These are phyloP conservation scores for Yueomyces sp. DNA, from an alignment of 1,139 yeast genomes.

Conservation along the genomic window DNA sequence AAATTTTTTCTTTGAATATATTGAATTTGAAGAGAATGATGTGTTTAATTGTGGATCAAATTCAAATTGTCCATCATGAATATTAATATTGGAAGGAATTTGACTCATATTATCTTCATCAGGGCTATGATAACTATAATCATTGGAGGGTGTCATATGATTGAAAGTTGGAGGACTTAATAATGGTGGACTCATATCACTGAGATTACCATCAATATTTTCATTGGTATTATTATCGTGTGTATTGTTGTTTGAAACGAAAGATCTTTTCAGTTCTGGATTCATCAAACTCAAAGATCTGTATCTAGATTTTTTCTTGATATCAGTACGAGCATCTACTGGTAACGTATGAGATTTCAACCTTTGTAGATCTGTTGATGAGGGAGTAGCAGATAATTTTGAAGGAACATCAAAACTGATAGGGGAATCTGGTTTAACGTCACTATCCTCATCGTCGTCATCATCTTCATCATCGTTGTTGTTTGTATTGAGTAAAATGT, in stretches of 20 bases:
- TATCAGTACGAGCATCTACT: slow-evolving; percentile 1
- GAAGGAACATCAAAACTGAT: slow-evolving; percentile 23
- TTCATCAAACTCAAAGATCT: slow-evolving; percentile 25
- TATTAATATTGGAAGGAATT: slow-evolving; percentile 20
- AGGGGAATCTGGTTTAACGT: slow-evolving; percentile 7
- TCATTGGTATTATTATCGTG: neutral
- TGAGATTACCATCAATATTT: neutral
- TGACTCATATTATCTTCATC: neutral
- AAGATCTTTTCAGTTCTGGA: slow-evolving; percentile 14
- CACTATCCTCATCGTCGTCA: slow-evolving; percentile 5
- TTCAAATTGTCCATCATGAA: slow-evolving; percentile 22
- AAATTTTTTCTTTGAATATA: neutral
- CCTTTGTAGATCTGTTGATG: neutral
- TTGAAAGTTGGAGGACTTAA: neutral
- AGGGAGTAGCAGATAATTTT: slow-evolving; percentile 12
- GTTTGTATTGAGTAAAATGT: neutral
- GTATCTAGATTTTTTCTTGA: slow-evolving; percentile 13
- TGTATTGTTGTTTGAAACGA: slow-evolving; percentile 2
- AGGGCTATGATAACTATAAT: neutral
- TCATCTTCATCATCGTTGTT: neutral
- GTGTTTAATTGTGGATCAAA: slow-evolving; percentile 5
- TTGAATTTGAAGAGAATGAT: neutral
- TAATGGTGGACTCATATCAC: neutral
- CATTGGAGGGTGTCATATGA: neutral
- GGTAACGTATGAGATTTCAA: neutral